phyloP scores from a whole-genome alignment of 1,284 basidiomycete species.

The Wallemia hederae region DNA sequence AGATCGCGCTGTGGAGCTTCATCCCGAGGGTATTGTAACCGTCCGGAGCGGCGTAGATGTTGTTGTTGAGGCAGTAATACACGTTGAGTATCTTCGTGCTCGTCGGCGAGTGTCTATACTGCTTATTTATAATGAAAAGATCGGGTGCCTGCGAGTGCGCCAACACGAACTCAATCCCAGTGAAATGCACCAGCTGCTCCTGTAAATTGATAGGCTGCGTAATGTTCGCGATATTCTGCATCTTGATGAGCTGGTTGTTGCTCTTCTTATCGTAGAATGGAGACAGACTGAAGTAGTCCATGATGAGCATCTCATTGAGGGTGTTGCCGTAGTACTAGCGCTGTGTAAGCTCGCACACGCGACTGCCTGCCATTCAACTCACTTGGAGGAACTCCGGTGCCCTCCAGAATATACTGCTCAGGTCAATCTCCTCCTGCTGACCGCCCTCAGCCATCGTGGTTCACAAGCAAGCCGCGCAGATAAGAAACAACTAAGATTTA shows the following conservation, averaged over 20 bases:
- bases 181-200: conserved; percentile 45
- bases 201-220: conserved; percentile 34
- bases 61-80: conserved; percentile 57
- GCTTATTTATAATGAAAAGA: conserved; percentile 58
- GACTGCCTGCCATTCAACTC: background rate
- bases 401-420: background rate
- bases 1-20: conserved; percentile 21
- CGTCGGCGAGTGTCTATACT: conserved; percentile 42
- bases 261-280: conserved; percentile 75
- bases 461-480: background rate
- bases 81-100: conserved; percentile 43
- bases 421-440: background rate
- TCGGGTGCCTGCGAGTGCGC: conserved; percentile 44
- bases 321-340: conserved; percentile 9
- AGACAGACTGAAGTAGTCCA: conserved; percentile 54
- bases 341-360: background rate
- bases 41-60: conserved; percentile 58
- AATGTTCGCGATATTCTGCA: conserved; percentile 59
- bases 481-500: background rate
- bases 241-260: conserved; percentile 57
- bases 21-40: conserved; percentile 51
- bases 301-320: conserved; percentile 38
- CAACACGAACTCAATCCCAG: conserved; percentile 49
- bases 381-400: background rate
- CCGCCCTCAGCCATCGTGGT: background rate